Conservation (phyloP, 2,329 filamentous ascomycete genomes). For the Cladosporium sp. region DNA sequence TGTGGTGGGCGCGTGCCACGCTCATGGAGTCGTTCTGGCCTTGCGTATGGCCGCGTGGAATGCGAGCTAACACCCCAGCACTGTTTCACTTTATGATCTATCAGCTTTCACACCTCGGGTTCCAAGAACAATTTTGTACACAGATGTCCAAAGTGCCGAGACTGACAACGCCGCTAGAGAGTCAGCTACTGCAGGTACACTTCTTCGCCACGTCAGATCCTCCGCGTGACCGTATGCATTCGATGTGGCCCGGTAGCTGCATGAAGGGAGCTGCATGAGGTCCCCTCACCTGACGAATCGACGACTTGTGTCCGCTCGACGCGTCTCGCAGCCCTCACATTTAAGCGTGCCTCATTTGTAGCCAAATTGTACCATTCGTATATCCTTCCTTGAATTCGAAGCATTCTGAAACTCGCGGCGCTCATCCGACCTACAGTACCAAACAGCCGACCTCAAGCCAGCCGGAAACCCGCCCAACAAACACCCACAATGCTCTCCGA, state of each 20-base stretch:
- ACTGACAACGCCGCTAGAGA: background rate
- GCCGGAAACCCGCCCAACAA: background rate
- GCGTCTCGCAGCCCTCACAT: background rate
- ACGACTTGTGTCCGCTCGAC: background rate
- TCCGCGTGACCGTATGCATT: conserved; percentile 7
- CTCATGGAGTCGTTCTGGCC: too few relatives aligned
- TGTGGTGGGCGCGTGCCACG: too few relatives aligned
- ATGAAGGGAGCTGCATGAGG: conserved; percentile 1
- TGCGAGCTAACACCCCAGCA: too few relatives aligned
- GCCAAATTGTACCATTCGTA: background rate
- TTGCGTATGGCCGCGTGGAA: too few relatives aligned
- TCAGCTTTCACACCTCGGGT: too few relatives aligned
- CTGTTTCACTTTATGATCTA: too few relatives aligned
- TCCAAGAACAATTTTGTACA: too few relatives aligned
- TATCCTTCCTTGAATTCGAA: background rate
- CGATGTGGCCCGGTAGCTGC: background rate
- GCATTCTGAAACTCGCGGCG: background rate
- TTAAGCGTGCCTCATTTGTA: background rate
- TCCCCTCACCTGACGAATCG: background rate
- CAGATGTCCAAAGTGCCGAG: too few relatives aligned
- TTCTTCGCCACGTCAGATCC: conserved; percentile 13
- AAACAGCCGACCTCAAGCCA: too few relatives aligned
- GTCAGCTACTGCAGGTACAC: conserved; percentile 15
- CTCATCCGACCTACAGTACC: background rate
- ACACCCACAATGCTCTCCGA: conserved; percentile 12